These are phyloP conservation scores for Jatropha multifida DNA, from an alignment of 441 rosid genomes.

Conservation along the genomic window DNA sequence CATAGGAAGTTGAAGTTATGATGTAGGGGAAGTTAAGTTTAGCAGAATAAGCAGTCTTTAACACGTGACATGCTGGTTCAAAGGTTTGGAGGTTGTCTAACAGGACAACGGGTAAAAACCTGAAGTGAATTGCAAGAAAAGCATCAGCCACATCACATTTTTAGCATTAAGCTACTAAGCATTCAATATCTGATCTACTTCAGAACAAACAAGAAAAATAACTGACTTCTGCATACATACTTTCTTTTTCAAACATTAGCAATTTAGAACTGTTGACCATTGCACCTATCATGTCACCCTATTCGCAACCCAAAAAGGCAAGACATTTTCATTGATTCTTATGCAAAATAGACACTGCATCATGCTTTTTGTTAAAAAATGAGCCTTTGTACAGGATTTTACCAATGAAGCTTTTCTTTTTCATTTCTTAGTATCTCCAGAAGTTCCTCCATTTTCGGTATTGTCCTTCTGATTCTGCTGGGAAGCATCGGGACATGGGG, in stretches of 20 bases:
- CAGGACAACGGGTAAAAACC: not conserved
- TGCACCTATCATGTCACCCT: not conserved
- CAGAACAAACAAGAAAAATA: not conserved
- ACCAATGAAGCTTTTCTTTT: not conserved
- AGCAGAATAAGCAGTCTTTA: not conserved
- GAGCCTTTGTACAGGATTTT: constrained; percentile 4
- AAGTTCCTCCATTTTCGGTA: constrained; percentile 24
- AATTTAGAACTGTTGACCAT: not conserved
- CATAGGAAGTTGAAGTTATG: not conserved
- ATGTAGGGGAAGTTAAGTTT: not conserved
- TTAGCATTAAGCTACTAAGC: not conserved
- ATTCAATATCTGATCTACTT: not conserved
- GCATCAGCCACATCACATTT: not conserved
- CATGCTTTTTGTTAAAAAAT: not conserved
- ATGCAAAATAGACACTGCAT: not conserved
- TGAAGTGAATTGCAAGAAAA: not conserved
- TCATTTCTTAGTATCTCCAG: constrained; percentile 27
- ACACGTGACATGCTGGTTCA: not conserved
- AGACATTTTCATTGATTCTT: not conserved
- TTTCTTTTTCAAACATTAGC: not conserved
- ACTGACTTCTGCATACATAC: not conserved
- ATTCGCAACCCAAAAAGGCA: not conserved
- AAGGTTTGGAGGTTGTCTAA: not conserved
- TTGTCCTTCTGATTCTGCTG: constrained; percentile 29
- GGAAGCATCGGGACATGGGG: constrained; percentile 24